Percentiles rank a stretch among this genome's conserved stretches.
Evolutionary conservation across 177 flowering plant species (phyloP).

Genomic region (Vitis hybrid): DNA sequence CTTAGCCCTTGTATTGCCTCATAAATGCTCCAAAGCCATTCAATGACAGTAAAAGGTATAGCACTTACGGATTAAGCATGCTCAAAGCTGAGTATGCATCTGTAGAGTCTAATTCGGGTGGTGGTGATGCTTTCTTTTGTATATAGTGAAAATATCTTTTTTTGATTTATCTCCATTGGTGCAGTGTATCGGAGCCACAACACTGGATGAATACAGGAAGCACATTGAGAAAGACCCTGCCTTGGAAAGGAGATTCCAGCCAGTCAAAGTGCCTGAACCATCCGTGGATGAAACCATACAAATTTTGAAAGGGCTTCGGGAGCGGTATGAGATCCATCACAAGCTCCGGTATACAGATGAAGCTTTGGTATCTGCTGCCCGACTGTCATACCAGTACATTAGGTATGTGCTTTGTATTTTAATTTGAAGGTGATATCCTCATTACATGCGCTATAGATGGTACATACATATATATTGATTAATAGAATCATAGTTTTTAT

Average conservation of each 20-base stretch:
- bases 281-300: slow-evolving; percentile 71
- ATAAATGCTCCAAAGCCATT: too few relatives aligned
- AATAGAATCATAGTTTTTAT: too few relatives aligned
- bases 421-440: not conserved
- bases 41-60: too few relatives aligned
- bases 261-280: slow-evolving; percentile 81
- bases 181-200: slow-evolving; percentile 92
- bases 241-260: slow-evolving; percentile 81
- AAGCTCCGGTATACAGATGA: slow-evolving; percentile 74
- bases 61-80: not conserved
- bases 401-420: slow-evolving; percentile 37
- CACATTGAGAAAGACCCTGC: slow-evolving; percentile 87
- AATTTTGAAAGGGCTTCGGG: slow-evolving; percentile 68
- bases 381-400: slow-evolving; percentile 72
- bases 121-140: not conserved
- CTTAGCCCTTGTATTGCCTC: too few relatives aligned
- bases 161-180: slow-evolving; percentile 12
- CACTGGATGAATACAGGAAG: slow-evolving; percentile 75
- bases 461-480: too few relatives aligned
- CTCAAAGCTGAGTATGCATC: not conserved
- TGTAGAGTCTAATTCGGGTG: not conserved
- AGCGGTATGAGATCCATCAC: slow-evolving; percentile 75
- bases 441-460: too few relatives aligned
- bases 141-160: not conserved
- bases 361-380: slow-evolving; percentile 69